These are phyloP conservation scores for Zizania latifolia DNA, from an alignment of 176 grass and related monocot genomes.

Conservation along the genomic window DNA sequence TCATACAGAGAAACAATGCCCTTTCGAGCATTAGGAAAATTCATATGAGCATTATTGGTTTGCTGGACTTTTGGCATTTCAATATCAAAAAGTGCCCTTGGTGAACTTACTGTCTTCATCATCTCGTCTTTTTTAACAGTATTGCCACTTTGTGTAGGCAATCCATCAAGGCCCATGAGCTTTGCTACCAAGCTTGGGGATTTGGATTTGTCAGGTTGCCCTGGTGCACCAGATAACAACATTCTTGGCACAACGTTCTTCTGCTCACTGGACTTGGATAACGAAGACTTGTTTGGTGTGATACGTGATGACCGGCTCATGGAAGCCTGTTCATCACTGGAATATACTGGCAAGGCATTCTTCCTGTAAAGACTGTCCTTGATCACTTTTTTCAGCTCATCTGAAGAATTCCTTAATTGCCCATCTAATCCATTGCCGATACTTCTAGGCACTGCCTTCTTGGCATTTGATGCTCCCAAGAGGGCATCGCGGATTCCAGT, in stretches of 20 bases:
- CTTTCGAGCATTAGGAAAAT: conserved; percentile 23
- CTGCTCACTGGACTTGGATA: conserved; percentile 25
- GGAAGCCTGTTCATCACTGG: conserved; percentile 41
- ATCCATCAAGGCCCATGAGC: conserved; percentile 83
- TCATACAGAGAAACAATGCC: neutral
- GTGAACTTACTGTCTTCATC: conserved; percentile 37
- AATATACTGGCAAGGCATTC: conserved; percentile 31
- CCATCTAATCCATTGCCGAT: conserved; percentile 8
- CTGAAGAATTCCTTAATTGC: conserved; percentile 22
- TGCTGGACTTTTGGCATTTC: conserved; percentile 57
- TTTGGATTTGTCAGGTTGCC: conserved; percentile 36
- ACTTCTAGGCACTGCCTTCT: conserved; percentile 13
- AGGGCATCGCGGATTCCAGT: conserved; percentile 19
- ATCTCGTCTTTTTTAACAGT: conserved; percentile 36
- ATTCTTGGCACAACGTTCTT: conserved; percentile 12
- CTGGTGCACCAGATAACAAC: conserved; percentile 14
- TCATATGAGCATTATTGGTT: neutral
- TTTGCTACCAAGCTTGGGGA: conserved; percentile 64
- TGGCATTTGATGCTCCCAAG: conserved; percentile 16
- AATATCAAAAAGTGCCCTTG: conserved; percentile 57
- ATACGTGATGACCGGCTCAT: conserved; percentile 38
- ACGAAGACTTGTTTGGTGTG: conserved; percentile 15
- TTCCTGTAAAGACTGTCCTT: conserved; percentile 56
- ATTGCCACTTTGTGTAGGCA: conserved; percentile 27
- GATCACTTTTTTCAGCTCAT: conserved; percentile 55